phyloP scores from a whole-genome alignment of 1,284 basidiomycete genomes.

The Tylopilus sp. region DNA sequence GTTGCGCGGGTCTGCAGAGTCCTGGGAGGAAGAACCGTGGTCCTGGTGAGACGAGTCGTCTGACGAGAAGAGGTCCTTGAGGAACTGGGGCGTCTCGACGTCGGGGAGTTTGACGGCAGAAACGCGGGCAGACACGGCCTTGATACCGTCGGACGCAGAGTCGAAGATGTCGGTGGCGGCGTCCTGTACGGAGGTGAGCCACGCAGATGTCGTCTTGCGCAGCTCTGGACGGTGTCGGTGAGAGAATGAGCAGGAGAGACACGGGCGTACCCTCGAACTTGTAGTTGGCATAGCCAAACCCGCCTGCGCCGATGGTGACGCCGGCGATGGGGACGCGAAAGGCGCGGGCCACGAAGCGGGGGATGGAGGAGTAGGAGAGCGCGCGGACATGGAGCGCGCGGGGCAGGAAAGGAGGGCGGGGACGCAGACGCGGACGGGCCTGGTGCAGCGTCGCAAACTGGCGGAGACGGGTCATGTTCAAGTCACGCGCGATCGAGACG shows the following conservation, averaged over 20 bases:
- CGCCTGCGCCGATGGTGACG: slow-evolving; percentile 89
- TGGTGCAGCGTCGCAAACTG: background rate
- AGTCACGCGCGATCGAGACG: too few species aligned
- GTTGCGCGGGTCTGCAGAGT: slow-evolving; percentile 36
- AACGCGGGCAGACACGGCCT: slow-evolving; percentile 66
- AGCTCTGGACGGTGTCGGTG: slow-evolving; percentile 62
- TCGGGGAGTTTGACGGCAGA: slow-evolving; percentile 73
- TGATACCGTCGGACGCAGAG: slow-evolving; percentile 73
- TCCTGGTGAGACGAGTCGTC: slow-evolving; percentile 39
- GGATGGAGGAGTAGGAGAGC: slow-evolving; percentile 87
- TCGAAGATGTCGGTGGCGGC: slow-evolving; percentile 74
- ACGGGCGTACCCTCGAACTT: slow-evolving; percentile 85
- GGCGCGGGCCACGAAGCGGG: slow-evolving; percentile 84
- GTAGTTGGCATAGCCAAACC: slow-evolving; percentile 92
- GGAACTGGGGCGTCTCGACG: slow-evolving; percentile 77
- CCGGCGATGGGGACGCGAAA: slow-evolving; percentile 89
- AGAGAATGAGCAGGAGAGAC: accelerated
- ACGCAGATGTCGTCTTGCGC: slow-evolving; percentile 71
- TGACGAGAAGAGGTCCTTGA: slow-evolving; percentile 74
- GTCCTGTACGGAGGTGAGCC: slow-evolving; percentile 75
- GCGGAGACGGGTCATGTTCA: background rate
- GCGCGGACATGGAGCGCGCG: slow-evolving; percentile 79
- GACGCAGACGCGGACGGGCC: background rate
- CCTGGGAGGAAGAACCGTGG: slow-evolving; percentile 39
- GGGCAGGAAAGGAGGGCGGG: slow-evolving; percentile 35